phyloP scores from a whole-genome alignment of 108 stramenopile genomes.

The Pseudonitzschia pungens region DNA sequence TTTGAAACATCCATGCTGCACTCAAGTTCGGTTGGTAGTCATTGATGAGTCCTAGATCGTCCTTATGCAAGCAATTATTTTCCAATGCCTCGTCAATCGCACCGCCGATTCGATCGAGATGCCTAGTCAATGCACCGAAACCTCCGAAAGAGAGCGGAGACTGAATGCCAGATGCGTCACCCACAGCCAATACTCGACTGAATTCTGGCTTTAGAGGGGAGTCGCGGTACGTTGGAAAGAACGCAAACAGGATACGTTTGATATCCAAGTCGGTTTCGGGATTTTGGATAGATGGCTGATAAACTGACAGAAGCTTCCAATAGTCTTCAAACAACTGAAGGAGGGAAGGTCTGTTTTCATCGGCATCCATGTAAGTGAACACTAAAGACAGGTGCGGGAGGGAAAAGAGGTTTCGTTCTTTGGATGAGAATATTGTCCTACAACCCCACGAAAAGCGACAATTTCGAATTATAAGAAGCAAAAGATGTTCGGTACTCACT shows the following conservation, averaged over 20 bases:
- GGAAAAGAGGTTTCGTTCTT: background rate
- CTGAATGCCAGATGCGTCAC: slow-evolving; percentile 92
- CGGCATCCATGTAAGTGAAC: slow-evolving; percentile 86
- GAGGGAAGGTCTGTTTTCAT: slow-evolving; percentile 72
- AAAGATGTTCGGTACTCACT: slow-evolving; percentile 15
- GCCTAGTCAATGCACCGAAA: slow-evolving; percentile 91
- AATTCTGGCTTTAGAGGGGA: slow-evolving; percentile 85
- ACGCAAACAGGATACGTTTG: slow-evolving; percentile 86
- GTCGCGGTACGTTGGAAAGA: slow-evolving; percentile 93
- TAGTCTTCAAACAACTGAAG: slow-evolving; percentile 87
- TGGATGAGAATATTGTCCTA: background rate
- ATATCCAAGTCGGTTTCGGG: slow-evolving; percentile 79
- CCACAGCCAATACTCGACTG: slow-evolving; percentile 80
- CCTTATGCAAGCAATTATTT: slow-evolving; percentile 71
- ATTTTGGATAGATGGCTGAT: slow-evolving; percentile 75
- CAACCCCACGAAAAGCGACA: background rate
- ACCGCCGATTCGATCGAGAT: slow-evolving; percentile 75
- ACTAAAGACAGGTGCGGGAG: slow-evolving; percentile 7
- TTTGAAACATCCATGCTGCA: slow-evolving; percentile 92
- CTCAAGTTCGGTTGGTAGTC: slow-evolving; percentile 90
- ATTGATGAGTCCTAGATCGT: slow-evolving; percentile 88
- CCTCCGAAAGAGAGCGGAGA: slow-evolving; percentile 95
- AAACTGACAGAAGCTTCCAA: slow-evolving; percentile 86
- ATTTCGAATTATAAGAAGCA: background rate
- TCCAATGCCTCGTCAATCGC: slow-evolving; percentile 86